phyloP scores from a whole-genome alignment of 768 basidiomycete species.

The Auriculariales sp. region DNA sequence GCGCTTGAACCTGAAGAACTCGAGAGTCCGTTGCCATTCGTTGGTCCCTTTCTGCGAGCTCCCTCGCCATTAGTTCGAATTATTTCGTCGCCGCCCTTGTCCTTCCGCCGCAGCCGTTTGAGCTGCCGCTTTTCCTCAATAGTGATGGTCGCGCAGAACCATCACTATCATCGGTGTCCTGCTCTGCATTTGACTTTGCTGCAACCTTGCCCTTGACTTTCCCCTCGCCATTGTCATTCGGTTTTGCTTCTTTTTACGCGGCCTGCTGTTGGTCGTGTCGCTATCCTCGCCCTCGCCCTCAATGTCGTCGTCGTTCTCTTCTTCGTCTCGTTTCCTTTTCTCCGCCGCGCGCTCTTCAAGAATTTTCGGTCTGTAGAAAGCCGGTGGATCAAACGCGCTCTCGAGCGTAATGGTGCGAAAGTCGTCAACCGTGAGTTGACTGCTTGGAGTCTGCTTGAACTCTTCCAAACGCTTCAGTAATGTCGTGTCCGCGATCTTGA shows the following conservation, averaged over 20 bases:
- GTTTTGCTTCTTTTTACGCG: too few species aligned
- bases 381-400: constrained; percentile 84
- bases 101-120: too few species aligned
- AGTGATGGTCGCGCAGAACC: not conserved
- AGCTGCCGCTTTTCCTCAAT: not conserved
- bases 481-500: constrained; percentile 96
- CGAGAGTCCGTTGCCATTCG: too few species aligned
- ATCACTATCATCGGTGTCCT: not conserved
- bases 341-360: constrained; percentile 28
- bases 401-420: constrained; percentile 85
- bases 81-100: too few species aligned
- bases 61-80: too few species aligned
- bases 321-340: constrained; percentile 21
- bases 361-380: constrained; percentile 66
- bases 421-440: constrained; percentile 72
- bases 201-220: too few species aligned
- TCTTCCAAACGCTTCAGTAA: constrained; percentile 90
- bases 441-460: constrained; percentile 83
- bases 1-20: too few species aligned
- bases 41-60: too few species aligned
- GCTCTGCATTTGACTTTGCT: too few species aligned
- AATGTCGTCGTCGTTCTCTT: not conserved
- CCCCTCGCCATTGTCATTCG: too few species aligned
- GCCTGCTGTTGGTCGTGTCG: too few species aligned
- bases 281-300: not conserved